Evolutionary conservation across 2,329 filamentous ascomycete genomes (phyloP).

Genomic region (Elsinoe ampelina): DNA sequence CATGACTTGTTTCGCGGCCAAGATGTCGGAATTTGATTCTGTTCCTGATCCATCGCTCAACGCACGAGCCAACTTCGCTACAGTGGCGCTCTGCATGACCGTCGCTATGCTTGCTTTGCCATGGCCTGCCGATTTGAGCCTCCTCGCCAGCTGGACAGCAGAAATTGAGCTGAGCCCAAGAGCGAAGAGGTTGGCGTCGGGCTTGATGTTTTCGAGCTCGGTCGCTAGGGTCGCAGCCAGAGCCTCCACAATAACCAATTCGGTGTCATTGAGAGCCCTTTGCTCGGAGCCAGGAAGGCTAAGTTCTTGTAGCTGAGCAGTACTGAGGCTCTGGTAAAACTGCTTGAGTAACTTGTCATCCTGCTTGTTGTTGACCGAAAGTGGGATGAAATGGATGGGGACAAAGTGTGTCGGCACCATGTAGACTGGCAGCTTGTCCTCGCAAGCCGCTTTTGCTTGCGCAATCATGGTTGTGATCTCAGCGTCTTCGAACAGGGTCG

Average conservation of each 20-base stretch:
- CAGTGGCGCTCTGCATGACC: conserved; percentile 51
- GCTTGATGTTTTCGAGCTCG: conserved; percentile 36
- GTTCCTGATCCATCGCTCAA: conserved; percentile 19
- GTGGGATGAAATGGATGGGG: conserved; percentile 59
- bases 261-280: conserved; percentile 28
- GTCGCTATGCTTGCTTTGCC: conserved; percentile 51
- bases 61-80: conserved; percentile 33
- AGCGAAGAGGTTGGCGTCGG: conserved; percentile 66
- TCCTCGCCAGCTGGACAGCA: conserved; percentile 58
- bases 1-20: conserved; percentile 51
- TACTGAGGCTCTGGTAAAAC: conserved; percentile 54
- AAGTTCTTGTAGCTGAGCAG: conserved; percentile 49
- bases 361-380: conserved; percentile 84
- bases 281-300: conserved; percentile 22
- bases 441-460: conserved; percentile 54
- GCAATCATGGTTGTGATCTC: conserved; percentile 30
- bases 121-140: conserved; percentile 56
- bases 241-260: conserved; percentile 43
- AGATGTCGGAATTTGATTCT: conserved; percentile 21
- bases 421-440: conserved; percentile 62
- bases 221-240: conserved; percentile 47
- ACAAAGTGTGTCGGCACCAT: conserved; percentile 88
- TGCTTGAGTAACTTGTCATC: conserved; percentile 60
- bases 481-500: conserved; percentile 2
- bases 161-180: conserved; percentile 84